Evolutionary conservation across 805 yeast genomes (phyloP).

Genomic region (Kodamaea kaohsiungensis): DNA sequence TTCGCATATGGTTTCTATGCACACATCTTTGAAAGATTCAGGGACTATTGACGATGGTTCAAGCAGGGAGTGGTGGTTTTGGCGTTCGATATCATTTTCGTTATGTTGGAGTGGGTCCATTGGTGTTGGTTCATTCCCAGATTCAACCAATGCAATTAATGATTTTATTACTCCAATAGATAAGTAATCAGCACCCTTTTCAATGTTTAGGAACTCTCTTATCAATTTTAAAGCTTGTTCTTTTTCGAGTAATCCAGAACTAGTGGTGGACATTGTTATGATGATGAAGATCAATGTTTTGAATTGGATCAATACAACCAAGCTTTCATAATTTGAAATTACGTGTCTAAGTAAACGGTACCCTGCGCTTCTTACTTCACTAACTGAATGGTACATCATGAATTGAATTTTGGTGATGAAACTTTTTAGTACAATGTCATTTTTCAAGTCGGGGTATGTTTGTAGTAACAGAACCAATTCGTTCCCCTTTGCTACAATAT

Average conservation of each 20-base stretch:
- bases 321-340: slow-evolving; percentile 53
- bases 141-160: slow-evolving; percentile 38
- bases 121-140: slow-evolving; percentile 7
- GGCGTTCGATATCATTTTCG: not conserved
- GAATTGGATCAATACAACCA: slow-evolving; percentile 52
- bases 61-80: not conserved
- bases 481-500: slow-evolving; percentile 61
- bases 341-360: slow-evolving; percentile 72
- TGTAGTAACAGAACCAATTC: slow-evolving; percentile 59
- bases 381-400: slow-evolving; percentile 55
- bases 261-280: slow-evolving; percentile 61
- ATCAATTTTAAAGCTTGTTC: slow-evolving; percentile 76
- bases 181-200: slow-evolving; percentile 51
- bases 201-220: slow-evolving; percentile 57
- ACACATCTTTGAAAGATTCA: slow-evolving; percentile 41
- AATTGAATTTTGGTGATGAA: slow-evolving; percentile 60
- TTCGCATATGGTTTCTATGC: slow-evolving; percentile 44
- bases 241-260: slow-evolving; percentile 58
- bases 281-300: slow-evolving; percentile 65
- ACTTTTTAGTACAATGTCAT: slow-evolving; percentile 62
- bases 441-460: slow-evolving; percentile 58
- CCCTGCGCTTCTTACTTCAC: slow-evolving; percentile 72
- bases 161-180: slow-evolving; percentile 68
- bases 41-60: slow-evolving; percentile 13
- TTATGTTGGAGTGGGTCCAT: slow-evolving; percentile 4